Percentiles rank a stretch among this genome's conserved stretches.
Evolutionary conservation across 768 basidiomycete genomes (phyloP).

Genomic region (Termitomyces sp.): DNA sequence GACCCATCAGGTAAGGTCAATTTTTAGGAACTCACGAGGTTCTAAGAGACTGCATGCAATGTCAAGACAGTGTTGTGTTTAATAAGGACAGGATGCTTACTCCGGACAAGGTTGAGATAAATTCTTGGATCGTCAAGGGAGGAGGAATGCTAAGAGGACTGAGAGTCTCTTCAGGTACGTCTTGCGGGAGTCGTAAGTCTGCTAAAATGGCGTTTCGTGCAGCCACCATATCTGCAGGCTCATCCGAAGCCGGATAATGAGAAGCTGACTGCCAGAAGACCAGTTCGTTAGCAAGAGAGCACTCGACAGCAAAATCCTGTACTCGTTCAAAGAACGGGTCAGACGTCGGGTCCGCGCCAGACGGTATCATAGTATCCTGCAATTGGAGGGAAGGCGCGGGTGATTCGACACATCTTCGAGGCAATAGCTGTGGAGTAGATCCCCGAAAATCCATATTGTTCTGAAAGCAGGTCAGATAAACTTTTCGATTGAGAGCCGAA

Average conservation of each 20-base stretch:
- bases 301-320: not conserved
- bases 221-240: constrained; percentile 40
- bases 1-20: not conserved
- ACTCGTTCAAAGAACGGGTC: constrained; percentile 10
- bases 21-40: constrained; percentile 38
- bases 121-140: constrained; percentile 63
- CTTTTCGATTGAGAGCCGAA: constrained; percentile 5
- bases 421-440: not conserved
- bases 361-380: not conserved
- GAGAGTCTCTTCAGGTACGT: constrained; percentile 59
- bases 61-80: not conserved
- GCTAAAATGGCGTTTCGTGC: constrained; percentile 53
- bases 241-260: constrained; percentile 19
- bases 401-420: constrained; percentile 1
- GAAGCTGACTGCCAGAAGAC: not conserved
- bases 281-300: not conserved
- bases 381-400: constrained; percentile 2
- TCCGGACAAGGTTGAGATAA: constrained; percentile 50
- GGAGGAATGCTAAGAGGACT: constrained; percentile 65
- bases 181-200: constrained; percentile 55
- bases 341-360: not conserved
- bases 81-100: constrained; percentile 26
- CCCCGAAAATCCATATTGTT: not conserved
- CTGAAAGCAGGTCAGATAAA: constrained; percentile 1
- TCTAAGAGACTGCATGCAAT: constrained; percentile 39